Conservation (phyloP, 2,329 filamentous ascomycete genomes). For the Colletotrichum spaethianum region DNA sequence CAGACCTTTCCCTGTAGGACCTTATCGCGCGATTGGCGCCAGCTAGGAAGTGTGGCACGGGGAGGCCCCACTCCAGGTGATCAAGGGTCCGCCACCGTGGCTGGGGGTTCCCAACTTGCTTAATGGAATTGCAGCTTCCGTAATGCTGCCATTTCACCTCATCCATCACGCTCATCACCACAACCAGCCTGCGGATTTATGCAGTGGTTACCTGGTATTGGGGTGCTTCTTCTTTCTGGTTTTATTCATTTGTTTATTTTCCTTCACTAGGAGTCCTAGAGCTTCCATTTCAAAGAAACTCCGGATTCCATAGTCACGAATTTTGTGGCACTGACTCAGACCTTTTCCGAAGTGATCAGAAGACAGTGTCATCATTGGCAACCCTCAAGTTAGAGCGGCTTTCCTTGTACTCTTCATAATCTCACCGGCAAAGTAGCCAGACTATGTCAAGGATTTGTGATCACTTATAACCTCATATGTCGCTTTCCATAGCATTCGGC, state of each 20-base stretch:
- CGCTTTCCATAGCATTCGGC: not conserved
- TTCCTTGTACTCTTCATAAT: not conserved
- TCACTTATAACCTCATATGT: not conserved
- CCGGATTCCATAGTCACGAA: too few relatives aligned
- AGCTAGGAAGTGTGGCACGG: conserved; percentile 29
- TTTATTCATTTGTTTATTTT: not conserved
- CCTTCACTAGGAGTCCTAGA: too few relatives aligned
- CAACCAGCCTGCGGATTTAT: not conserved
- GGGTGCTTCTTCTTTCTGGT: too few relatives aligned
- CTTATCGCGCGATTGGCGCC: conserved; percentile 40
- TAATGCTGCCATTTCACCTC: not conserved
- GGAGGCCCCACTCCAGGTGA: not conserved
- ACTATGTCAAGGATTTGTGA: too few relatives aligned
- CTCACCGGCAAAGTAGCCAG: not conserved
- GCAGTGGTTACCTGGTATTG: not conserved
- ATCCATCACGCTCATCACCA: not conserved
- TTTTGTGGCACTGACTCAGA: not conserved
- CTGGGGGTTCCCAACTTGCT: conserved; percentile 30
- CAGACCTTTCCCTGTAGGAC: conserved; percentile 16
- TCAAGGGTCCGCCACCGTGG: conserved; percentile 31
- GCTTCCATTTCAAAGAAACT: too few relatives aligned
- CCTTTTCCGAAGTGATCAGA: not conserved
- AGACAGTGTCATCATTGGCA: not conserved
- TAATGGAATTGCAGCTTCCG: not conserved
- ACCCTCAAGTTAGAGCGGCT: not conserved